Conservation (phyloP, 148 eudicot species). For the Amaranthus hypochondriacus region DNA sequence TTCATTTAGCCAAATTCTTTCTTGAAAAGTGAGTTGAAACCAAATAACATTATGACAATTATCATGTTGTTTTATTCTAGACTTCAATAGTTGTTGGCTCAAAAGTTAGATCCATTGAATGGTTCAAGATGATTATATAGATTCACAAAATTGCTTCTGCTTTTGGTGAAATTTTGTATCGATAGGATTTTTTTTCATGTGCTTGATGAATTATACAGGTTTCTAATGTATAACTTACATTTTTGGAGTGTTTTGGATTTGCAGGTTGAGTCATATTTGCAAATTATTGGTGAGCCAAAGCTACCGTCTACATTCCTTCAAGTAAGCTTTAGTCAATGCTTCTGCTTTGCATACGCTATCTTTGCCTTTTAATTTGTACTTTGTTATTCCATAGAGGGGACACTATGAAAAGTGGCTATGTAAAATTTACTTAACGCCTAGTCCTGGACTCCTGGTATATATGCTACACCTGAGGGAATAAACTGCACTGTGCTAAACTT, state of each 20-base stretch:
- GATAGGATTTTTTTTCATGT: not conserved
- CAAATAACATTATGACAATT: no score
- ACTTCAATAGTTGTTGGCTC: not conserved
- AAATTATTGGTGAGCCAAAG: slow-evolving; percentile 81
- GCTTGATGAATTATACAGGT: not conserved
- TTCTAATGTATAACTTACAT: slow-evolving; percentile 7
- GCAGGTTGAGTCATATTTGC: slow-evolving; percentile 91
- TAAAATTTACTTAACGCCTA: not conserved
- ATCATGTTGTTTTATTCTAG: not conserved
- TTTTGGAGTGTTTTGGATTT: slow-evolving; percentile 10
- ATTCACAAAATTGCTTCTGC: not conserved
- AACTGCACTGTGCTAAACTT: no score
- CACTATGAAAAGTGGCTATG: not conserved
- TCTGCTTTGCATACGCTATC: not conserved
- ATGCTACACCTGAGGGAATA: no score
- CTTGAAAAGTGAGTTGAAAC: no score
- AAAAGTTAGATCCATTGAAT: not conserved
- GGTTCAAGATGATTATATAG: not conserved
- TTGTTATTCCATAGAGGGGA: not conserved
- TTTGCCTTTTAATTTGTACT: not conserved
- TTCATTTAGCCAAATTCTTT: no score
- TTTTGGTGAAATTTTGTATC: not conserved
- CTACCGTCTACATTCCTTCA: slow-evolving; percentile 92
- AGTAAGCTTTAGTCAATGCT: slow-evolving; percentile 38
- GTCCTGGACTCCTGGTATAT: no score